A percentile compares a stretch with the other conserved stretches of the same genome.
phyloP scores from a whole-genome alignment of 2,329 filamentous ascomycete species.

The Clonostachys solani region DNA sequence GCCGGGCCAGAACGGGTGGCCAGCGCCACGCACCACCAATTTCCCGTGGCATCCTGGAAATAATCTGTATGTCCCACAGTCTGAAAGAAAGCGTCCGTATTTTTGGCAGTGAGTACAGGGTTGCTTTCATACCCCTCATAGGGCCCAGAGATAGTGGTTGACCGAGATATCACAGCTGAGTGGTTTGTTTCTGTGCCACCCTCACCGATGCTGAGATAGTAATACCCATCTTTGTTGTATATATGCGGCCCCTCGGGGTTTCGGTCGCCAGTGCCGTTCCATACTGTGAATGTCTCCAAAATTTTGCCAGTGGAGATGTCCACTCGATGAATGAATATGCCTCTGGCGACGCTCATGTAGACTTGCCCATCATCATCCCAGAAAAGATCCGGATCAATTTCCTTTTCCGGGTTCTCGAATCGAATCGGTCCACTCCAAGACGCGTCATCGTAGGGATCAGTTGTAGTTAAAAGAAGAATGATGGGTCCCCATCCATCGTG shows the following conservation, averaged over 20 bases:
- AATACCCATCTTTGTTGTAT: slow-evolving; percentile 33
- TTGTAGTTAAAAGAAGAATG: slow-evolving; percentile 32
- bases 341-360: slow-evolving; percentile 25
- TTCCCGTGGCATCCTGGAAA: slow-evolving; percentile 33
- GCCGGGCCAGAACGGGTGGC: slow-evolving; percentile 18
- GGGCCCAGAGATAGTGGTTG: slow-evolving; percentile 31
- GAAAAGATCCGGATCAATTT: slow-evolving; percentile 14
- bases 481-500: slow-evolving; percentile 18
- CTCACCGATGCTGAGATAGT: slow-evolving; percentile 44
- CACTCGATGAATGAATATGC: slow-evolving; percentile 13
- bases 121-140: slow-evolving; percentile 35
- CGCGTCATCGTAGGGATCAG: slow-evolving; percentile 27
- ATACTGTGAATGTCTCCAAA: slow-evolving; percentile 23
- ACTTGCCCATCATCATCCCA: slow-evolving; percentile 14
- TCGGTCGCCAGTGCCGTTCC: slow-evolving; percentile 35
- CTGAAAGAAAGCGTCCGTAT: slow-evolving; percentile 29
- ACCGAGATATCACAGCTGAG: slow-evolving; percentile 34
- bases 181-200: slow-evolving; percentile 39
- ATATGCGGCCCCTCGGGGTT: slow-evolving; percentile 40
- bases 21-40: slow-evolving; percentile 31
- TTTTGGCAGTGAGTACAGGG: slow-evolving; percentile 34
- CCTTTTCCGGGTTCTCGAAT: slow-evolving; percentile 19
- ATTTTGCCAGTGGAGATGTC: slow-evolving; percentile 27
- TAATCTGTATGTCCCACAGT: slow-evolving; percentile 38
- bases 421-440: slow-evolving; percentile 27